A percentile compares a stretch with the other conserved stretches of the same genome.
Conservation (phyloP, 2,329 filamentous ascomycete species). For the Pyrenochaeta sp. region DNA sequence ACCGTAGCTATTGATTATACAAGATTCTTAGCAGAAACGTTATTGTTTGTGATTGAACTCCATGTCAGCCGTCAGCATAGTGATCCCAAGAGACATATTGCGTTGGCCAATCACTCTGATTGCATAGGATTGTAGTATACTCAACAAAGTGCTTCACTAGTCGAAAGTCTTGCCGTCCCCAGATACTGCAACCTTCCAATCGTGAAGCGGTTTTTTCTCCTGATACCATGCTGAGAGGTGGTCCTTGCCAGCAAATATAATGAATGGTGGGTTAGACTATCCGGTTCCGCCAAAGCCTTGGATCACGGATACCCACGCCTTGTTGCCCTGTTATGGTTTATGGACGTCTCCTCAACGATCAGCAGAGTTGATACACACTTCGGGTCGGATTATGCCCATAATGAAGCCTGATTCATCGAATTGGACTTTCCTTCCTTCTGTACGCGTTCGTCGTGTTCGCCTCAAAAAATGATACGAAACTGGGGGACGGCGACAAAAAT, state of each 20-base stretch:
- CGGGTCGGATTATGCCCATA: slow-evolving; percentile 16
- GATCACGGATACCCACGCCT: slow-evolving; percentile 1
- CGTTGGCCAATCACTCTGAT: too few species aligned
- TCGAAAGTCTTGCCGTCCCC: slow-evolving; percentile 6
- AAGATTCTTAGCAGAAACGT: too few species aligned
- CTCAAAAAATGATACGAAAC: too few species aligned
- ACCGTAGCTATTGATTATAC: too few species aligned
- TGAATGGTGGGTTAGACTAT: slow-evolving; percentile 6
- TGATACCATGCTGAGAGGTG: slow-evolving; percentile 1
- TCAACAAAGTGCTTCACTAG: slow-evolving; percentile 5
- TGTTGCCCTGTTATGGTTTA: background rate
- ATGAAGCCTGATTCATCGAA: slow-evolving; percentile 24
- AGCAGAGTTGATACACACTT: slow-evolving; percentile 3
- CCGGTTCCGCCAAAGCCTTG: slow-evolving; percentile 2
- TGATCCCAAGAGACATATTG: too few species aligned
- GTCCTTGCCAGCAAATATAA: slow-evolving; percentile 6
- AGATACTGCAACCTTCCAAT: slow-evolving; percentile 9
- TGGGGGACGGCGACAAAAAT: too few species aligned
- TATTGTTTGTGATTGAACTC: too few species aligned
- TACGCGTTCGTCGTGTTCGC: too few species aligned
- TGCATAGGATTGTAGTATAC: slow-evolving; percentile 10
- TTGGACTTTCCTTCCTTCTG: too few species aligned
- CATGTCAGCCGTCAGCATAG: too few species aligned
- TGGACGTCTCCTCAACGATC: background rate
- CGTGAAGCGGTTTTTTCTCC: background rate